These are phyloP conservation scores for Parietichytrium sp. DNA, from an alignment of 108 stramenopile genomes.

Conservation along the genomic window DNA sequence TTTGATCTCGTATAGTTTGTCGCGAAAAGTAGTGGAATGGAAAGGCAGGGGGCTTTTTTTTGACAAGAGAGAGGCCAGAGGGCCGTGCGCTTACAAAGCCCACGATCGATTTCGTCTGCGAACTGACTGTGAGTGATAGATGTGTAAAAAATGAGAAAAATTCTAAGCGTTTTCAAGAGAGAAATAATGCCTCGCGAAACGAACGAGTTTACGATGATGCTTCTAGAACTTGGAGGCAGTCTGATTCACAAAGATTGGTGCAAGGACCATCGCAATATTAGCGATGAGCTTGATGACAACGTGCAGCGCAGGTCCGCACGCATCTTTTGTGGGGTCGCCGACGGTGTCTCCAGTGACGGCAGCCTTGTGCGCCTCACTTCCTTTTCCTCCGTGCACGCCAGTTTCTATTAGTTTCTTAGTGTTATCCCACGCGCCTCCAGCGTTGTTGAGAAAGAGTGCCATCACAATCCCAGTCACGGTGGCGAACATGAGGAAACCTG, in stretches of 20 bases:
- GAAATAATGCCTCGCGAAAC: no score
- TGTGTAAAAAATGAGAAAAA: no score
- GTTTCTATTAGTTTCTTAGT: slow-evolving; percentile 79
- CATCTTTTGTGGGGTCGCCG: slow-evolving; percentile 88
- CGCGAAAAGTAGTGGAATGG: no score
- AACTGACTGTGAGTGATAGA: no score
- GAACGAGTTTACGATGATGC: no score
- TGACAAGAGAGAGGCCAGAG: no score
- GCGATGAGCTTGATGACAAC: slow-evolving; percentile 85
- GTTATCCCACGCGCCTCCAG: slow-evolving; percentile 83
- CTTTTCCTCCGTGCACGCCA: slow-evolving; percentile 73
- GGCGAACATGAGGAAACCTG: slow-evolving; percentile 71
- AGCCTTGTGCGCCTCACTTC: slow-evolving; percentile 85
- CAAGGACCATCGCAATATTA: slow-evolving; percentile 70
- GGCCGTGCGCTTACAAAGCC: no score
- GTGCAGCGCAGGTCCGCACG: slow-evolving; percentile 80
- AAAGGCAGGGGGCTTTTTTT: no score
- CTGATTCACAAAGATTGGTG: slow-evolving; percentile 65
- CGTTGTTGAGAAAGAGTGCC: slow-evolving; percentile 75
- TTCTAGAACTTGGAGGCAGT: no score
- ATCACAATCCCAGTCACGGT: slow-evolving; percentile 73
- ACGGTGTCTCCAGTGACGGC: slow-evolving; percentile 90
- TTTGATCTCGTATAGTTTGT: no score
- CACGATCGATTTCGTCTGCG: no score
- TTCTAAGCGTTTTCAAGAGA: no score